Evolutionary conservation across 2,329 filamentous ascomycete genomes (phyloP).

Genomic region (Pochonia chlamydosporia): DNA sequence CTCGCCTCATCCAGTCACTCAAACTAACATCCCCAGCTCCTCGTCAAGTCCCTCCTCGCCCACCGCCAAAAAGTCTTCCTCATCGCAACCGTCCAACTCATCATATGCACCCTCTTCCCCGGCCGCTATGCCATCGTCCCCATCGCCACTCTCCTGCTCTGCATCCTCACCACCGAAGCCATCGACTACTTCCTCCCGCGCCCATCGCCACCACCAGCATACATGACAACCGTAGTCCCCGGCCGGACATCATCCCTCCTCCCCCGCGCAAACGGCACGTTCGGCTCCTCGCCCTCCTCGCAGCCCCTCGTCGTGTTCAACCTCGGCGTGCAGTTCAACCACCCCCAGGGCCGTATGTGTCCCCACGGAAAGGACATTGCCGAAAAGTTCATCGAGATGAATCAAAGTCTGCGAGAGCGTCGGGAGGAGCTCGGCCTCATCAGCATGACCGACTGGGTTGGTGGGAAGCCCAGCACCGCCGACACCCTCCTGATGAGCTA

Average conservation of each 20-base stretch:
- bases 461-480: constrained; percentile 18
- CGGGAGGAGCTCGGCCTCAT: constrained; percentile 42
- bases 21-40: not conserved
- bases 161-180: constrained; percentile 23
- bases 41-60: constrained; percentile 26
- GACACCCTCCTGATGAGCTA: constrained; percentile 37
- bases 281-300: constrained; percentile 20
- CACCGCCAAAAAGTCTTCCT: constrained; percentile 25
- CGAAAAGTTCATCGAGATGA: constrained; percentile 32
- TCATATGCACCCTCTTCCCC: constrained; percentile 27
- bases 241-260: constrained; percentile 29
- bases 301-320: constrained; percentile 36
- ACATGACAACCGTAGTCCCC: constrained; percentile 19
- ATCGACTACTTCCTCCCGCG: constrained; percentile 15
- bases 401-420: constrained; percentile 25
- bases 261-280: constrained; percentile 19
- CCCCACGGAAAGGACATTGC: constrained; percentile 36
- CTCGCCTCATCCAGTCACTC: not conserved
- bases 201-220: constrained; percentile 7
- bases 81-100: constrained; percentile 28
- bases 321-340: constrained; percentile 38
- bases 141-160: constrained; percentile 20
- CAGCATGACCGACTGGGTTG: constrained; percentile 34
- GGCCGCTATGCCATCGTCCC: constrained; percentile 29
- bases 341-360: constrained; percentile 42